These are phyloP conservation scores for Liriodendron chinense DNA, from an alignment of 164 flowering plant species.

Conservation along the genomic window DNA sequence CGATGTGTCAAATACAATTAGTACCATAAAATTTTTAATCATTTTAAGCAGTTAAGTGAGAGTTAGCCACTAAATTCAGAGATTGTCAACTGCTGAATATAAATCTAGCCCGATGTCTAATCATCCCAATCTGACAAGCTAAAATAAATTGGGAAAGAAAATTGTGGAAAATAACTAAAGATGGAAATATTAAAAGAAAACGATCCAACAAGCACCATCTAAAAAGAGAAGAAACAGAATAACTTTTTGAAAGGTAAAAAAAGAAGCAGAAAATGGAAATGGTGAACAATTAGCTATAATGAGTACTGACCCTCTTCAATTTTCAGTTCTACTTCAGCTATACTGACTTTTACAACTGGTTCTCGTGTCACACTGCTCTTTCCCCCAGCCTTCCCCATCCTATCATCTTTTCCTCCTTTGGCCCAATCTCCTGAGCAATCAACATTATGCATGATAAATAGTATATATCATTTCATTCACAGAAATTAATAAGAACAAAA, in stretches of 20 bases:
- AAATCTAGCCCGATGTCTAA: neutral
- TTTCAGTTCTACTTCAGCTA: slow-evolving; percentile 31
- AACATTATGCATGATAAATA: slow-evolving; percentile 9
- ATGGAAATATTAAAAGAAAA: neutral
- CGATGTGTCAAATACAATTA: too few species aligned
- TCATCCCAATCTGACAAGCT: neutral
- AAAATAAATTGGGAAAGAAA: too few species aligned
- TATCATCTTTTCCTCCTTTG: slow-evolving; percentile 55
- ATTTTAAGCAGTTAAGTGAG: neutral
- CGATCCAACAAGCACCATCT: too few species aligned
- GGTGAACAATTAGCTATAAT: neutral
- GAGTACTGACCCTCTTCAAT: slow-evolving; percentile 48
- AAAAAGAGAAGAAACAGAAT: neutral
- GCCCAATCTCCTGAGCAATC: slow-evolving; percentile 26
- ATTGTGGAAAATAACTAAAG: neutral
- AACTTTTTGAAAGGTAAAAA: neutral
- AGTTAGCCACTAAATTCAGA: neutral
- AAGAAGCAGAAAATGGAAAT: too few species aligned
- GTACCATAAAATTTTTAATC: too few species aligned
- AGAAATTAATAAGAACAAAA: neutral
- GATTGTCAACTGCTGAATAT: neutral
- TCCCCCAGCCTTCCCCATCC: slow-evolving; percentile 28
- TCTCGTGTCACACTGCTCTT: slow-evolving; percentile 34
- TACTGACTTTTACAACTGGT: slow-evolving; percentile 16
- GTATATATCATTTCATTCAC: neutral